Evolutionary conservation across 2,329 filamentous ascomycete species (phyloP).

Genomic region (Penicillium sp.): DNA sequence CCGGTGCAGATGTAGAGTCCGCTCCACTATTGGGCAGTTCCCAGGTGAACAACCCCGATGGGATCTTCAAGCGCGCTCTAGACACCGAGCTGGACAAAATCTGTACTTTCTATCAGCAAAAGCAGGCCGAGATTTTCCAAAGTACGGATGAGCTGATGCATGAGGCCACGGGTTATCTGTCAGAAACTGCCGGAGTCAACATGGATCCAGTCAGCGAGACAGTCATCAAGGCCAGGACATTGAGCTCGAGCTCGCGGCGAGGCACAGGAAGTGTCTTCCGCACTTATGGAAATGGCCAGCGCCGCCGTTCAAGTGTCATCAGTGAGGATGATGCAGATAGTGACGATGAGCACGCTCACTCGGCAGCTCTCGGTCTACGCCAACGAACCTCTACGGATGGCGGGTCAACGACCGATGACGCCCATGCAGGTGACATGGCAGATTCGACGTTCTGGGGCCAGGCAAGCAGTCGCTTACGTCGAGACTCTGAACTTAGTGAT

Average conservation of each 20-base stretch:
- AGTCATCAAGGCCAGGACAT: conserved; percentile 49
- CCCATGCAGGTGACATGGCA: conserved; percentile 40
- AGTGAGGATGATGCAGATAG: conserved; percentile 60
- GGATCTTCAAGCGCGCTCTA: conserved; percentile 78
- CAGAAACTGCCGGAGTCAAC: conserved; percentile 57
- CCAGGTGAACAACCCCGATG: conserved; percentile 72
- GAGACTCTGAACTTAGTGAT: conserved; percentile 79
- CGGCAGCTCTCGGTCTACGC: conserved; percentile 14
- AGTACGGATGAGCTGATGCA: conserved; percentile 78
- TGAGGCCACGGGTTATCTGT: conserved; percentile 74
- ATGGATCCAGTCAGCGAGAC: conserved; percentile 51
- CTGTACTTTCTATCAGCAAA: conserved; percentile 84
- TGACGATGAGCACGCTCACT: conserved; percentile 60
- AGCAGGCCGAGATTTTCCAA: conserved; percentile 84
- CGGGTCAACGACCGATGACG: conserved; percentile 38
- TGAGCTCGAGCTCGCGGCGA: conserved; percentile 50
- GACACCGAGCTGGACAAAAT: conserved; percentile 95
- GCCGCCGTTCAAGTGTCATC: conserved; percentile 54
- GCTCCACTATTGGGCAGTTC: conserved; percentile 75
- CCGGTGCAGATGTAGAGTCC: conserved; percentile 75
- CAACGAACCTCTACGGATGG: conserved; percentile 35
- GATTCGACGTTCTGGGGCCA: conserved; percentile 43
- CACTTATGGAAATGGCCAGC: conserved; percentile 53
- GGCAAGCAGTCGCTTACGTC: conserved; percentile 38
- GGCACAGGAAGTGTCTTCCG: conserved; percentile 60